Base-by-base conservation (phyloP, 257 asterid genomes). In the Orobanche coerulescens region DNA sequence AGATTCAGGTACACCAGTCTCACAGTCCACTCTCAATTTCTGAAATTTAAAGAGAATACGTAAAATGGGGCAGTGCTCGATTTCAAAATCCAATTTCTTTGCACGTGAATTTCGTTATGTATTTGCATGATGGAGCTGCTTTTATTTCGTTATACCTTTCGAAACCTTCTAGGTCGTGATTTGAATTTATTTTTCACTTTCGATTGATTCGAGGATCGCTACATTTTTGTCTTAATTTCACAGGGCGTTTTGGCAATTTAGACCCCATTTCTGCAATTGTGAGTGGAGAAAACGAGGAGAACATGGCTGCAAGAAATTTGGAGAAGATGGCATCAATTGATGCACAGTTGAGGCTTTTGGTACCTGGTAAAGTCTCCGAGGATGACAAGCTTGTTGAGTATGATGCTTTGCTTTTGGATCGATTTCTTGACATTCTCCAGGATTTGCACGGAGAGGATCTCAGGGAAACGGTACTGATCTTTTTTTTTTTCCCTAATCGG, bases 321-420 rank as follows among this genome's bases (percentile, higher is more conserved):
- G 78, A 73, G 61, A 73, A 73, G 54, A 63, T 73, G 68, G 65
- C 64, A n/a, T 78, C 87, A 5, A 81, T 81, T 73, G 87, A 81
- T 73, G 87, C 87, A 22, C 84, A 75, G 47, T 20, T 81, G 72
- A 76, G 87, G 79, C 79, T 69, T 46, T 66, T 81, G 80, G 84
- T 78, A 13, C 87, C 87, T 33, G 79, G 73, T 2, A 81, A 78
- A 71, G 82, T 81, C 18, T 81, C 84, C 8, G 87, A 81, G 33
- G 87, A 81, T 62, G 87, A 81, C 47, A 81, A 81, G 68, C 82
- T 81, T 14, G 73, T 81, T 28, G 88, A 81, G 77, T 81, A 81
- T 66, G 88, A 81, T 66, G 88, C 88, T 2, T 62, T 81, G 77
- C 82, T 81, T 51, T 67, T 81, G 79, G 88, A 81, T 78, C 87